A percentile compares a stretch with the other conserved stretches of the same genome.
Conservation (phyloP, 2,329 filamentous ascomycete species). For the Zelopaecilomyces penicillatus region DNA sequence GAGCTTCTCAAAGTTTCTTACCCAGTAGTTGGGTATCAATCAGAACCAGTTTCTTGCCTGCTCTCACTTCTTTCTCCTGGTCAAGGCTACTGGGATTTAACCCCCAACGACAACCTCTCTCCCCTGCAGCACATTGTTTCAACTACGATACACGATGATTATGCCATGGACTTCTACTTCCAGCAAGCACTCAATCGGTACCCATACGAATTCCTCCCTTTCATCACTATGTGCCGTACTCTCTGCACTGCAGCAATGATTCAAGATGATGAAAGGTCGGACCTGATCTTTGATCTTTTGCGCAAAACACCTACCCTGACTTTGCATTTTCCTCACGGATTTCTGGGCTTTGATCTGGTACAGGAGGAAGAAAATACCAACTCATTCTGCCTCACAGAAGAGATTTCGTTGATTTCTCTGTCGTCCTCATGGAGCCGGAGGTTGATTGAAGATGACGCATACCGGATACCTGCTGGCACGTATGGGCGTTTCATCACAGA, state of each 20-base stretch:
- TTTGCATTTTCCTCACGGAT: slow-evolving; percentile 62
- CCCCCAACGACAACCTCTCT: slow-evolving; percentile 23
- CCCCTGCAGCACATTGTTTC: slow-evolving; percentile 25
- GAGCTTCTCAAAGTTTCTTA: slow-evolving; percentile 63
- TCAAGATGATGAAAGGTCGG: slow-evolving; percentile 28
- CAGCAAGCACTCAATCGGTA: slow-evolving; percentile 66
- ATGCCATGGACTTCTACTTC: slow-evolving; percentile 52
- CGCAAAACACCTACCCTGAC: slow-evolving; percentile 67
- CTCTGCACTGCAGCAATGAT: slow-evolving; percentile 37
- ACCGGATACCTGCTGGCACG: slow-evolving; percentile 58
- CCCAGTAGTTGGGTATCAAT: slow-evolving; percentile 61
- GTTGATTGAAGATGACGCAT: slow-evolving; percentile 38
- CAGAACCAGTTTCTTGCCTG: slow-evolving; percentile 59
- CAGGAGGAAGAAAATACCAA: slow-evolving; percentile 83
- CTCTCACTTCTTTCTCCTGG: slow-evolving; percentile 54
- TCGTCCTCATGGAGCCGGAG: slow-evolving; percentile 36
- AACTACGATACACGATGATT: slow-evolving; percentile 27
- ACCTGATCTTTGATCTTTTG: slow-evolving; percentile 55
- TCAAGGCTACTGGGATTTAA: slow-evolving; percentile 46
- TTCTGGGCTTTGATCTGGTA: slow-evolving; percentile 66
- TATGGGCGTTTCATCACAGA: slow-evolving; percentile 68
- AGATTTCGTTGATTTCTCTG: slow-evolving; percentile 54
- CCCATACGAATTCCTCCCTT: slow-evolving; percentile 76
- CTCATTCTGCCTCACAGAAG: slow-evolving; percentile 58
- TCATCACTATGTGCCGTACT: slow-evolving; percentile 62